A percentile compares a stretch with the other conserved stretches of the same genome.
phyloP scores from a whole-genome alignment of 1,284 basidiomycete species.

The Megacollybia platyphylla region DNA sequence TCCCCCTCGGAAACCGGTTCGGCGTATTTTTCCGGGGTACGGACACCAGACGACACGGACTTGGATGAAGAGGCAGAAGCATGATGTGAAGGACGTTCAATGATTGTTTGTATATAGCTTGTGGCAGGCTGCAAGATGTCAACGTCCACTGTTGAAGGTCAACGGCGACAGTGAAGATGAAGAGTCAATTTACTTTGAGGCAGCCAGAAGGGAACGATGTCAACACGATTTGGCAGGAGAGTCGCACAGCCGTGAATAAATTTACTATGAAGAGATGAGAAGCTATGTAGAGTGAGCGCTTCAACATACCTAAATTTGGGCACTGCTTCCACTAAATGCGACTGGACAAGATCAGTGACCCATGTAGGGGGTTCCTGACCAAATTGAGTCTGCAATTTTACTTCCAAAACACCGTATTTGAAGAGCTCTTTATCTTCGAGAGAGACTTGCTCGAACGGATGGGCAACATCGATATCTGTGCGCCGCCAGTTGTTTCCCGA shows the following conservation, averaged over 20 bases:
- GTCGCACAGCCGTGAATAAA: constrained; percentile 98
- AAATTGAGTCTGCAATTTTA: constrained; percentile 94
- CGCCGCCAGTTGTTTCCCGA: constrained; percentile 88
- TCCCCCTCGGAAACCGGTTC: constrained; percentile 90
- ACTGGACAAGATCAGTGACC: constrained; percentile 91
- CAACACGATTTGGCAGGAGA: constrained; percentile 84
- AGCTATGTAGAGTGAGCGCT: constrained; percentile 4
- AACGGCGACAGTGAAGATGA: constrained; percentile 1
- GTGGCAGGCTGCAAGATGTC: constrained; percentile 86
- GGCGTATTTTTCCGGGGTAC: constrained; percentile 45
- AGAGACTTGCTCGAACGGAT: constrained; percentile 75
- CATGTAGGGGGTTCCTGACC: constrained; percentile 95
- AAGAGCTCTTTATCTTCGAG: constrained; percentile 85
- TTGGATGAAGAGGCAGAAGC: constrained; percentile 32
- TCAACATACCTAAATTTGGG: constrained; percentile 70
- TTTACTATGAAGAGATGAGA: constrained; percentile 45
- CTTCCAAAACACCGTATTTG: constrained; percentile 91
- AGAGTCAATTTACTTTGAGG: constrained; percentile 64
- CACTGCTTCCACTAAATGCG: constrained; percentile 88
- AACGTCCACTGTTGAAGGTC: constrained; percentile 59
- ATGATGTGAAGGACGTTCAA: constrained; percentile 57
- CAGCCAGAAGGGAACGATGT: constrained; percentile 98
- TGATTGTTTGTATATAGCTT: constrained; percentile 55
- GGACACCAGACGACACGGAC: constrained; percentile 32
- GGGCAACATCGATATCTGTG: constrained; percentile 87